Percentiles rank a stretch among this genome's conserved stretches.
Conservation (phyloP, 208 protist genomes). For the Wallacemonas rigidus region DNA sequence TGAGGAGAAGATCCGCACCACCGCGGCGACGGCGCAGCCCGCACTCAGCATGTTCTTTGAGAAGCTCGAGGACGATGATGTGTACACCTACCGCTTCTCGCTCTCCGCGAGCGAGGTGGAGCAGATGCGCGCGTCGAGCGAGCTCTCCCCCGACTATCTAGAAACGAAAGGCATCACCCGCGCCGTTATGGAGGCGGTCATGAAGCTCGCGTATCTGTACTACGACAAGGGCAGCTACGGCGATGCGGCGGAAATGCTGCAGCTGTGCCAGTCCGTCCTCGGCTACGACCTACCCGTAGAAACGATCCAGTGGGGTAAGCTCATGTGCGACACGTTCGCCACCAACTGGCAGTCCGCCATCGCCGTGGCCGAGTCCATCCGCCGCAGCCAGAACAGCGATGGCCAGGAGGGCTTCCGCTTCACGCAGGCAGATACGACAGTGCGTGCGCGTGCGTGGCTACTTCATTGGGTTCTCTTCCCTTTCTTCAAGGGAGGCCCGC, state of each 20-base stretch:
- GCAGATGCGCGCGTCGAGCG: constrained; percentile 64
- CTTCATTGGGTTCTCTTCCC: constrained; percentile 93
- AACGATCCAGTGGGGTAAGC: constrained; percentile 84
- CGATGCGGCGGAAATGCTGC: constrained; percentile 80
- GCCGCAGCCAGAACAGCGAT: constrained; percentile 65
- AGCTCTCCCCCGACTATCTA: constrained; percentile 78
- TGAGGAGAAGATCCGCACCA: constrained; percentile 61
- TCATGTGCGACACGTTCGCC: constrained; percentile 82
- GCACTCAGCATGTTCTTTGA: constrained; percentile 86
- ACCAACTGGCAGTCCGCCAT: constrained; percentile 86
- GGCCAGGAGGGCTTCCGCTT: constrained; percentile 70
- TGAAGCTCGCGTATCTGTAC: constrained; percentile 81
- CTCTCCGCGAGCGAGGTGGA: constrained; percentile 77
- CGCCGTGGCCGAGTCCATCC: constrained; percentile 70
- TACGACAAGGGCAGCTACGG: constrained; percentile 88
- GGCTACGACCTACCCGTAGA: constrained; percentile 75
- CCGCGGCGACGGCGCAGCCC: constrained; percentile 53
- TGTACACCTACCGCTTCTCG: constrained; percentile 81
- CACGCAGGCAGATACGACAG: constrained; percentile 46
- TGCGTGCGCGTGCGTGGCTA: constrained; percentile 81
- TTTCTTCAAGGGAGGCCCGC: constrained; percentile 89
- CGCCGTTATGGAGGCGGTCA: constrained; percentile 68
- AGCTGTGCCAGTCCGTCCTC: constrained; percentile 78
- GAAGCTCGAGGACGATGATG: constrained; percentile 38
- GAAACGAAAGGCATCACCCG: constrained; percentile 73